Base-by-base conservation (phyloP, 192 early-diverging fungal species). In the Backusella tarrabulga region DNA sequence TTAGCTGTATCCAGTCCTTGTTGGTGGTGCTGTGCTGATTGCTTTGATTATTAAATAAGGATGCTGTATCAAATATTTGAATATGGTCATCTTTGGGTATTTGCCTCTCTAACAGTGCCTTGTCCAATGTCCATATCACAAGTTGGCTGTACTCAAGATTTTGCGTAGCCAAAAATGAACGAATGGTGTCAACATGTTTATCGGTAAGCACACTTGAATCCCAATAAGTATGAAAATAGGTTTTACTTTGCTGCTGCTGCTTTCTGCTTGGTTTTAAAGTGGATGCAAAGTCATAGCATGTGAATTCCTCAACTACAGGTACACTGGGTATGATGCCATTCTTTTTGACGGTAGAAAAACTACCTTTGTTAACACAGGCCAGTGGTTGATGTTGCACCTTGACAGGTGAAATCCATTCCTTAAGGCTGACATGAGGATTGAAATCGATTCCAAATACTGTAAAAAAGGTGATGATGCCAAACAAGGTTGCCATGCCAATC, bases 131-230 rank as follows among this genome's bases (percentile, higher is more conserved):
- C 80, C 80, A 82, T 38, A 81, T 60, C n/a, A 76, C 42, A 5
- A 78, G 41, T n/a, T 40, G 21, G 9, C 71, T 75, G 29, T 38
- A 21, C 12, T 72, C 63, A 36, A 4, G 9, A 42, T 75, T 23
- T 68, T 82, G 80, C 8, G 80, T 78, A 2, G 77, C 76, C 19
- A 82, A 67, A 60, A 82, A 78, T 5, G 80, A 82, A 54, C 73
- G 54, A 19, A 78, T 6, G 0, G 74, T 71, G 21, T 70, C 80
- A 11, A 76, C 17, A 34, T 75, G 42, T 54, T 71, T 71, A 32
- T 76, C 77, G 0, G 67, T 73, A 35, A 82, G 67, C 29, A 60
- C 32, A 14, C 1, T 77, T 71, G 60, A 38, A 15, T n/a, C 17
- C 44, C 38, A 68, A 73, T 54, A 72, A 32, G 42, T 67, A 17